Base-by-base conservation (phyloP, 2,329 filamentous ascomycete genomes). In the Colletotrichum liaoningense region DNA sequence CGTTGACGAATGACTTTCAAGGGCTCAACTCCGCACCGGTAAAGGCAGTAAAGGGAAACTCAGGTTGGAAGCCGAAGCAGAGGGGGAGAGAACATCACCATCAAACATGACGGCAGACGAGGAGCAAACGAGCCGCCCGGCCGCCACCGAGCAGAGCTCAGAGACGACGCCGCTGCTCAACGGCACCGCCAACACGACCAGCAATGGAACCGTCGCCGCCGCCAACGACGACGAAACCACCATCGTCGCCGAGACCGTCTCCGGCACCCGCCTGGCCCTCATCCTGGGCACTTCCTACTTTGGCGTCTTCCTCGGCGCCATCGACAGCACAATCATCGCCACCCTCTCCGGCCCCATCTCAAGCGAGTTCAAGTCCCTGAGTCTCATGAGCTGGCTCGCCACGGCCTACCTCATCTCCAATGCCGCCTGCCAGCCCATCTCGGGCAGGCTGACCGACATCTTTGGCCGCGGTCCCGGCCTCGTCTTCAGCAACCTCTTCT, bases 401-500 rank as follows among this genome's bases (percentile, higher is more conserved):
- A 93, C 94, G 0, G 93, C 94, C 24, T 98, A 97, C 80, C 88
- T 97, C 33, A 95, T 98, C 78, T 93, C 95, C 76, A 97, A 96
- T 81, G 93, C 95, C 2, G 94, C 94, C 0, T 94, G 91, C 78
- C 95, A 97, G 81, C 95, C 95, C 14, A 88, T 98, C 24, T 95
- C 93, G 9, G 95, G 95, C 6, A 91, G 95, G 5, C 82, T 98
- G 73, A 98, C 95, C 0, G 95, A 98, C 80, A 97, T 98, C 63
- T 97, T 97, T 79, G 93, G 93, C 12, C 91, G 95, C 5, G 90
- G 94, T 0, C 91, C 93, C 0, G 95, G 95, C 0, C 84, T 98
- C 2, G 86, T 97, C 12, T 92, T 96, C 74, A 94, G 92, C 76
- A 97, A 97, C 80, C 75, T 94, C 69, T 89, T 96, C 81, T 98